Percentiles rank a stretch among this genome's conserved stretches.
Conservation (phyloP, 495 filamentous ascomycete species). For the Friedmanniomyces simplex region DNA sequence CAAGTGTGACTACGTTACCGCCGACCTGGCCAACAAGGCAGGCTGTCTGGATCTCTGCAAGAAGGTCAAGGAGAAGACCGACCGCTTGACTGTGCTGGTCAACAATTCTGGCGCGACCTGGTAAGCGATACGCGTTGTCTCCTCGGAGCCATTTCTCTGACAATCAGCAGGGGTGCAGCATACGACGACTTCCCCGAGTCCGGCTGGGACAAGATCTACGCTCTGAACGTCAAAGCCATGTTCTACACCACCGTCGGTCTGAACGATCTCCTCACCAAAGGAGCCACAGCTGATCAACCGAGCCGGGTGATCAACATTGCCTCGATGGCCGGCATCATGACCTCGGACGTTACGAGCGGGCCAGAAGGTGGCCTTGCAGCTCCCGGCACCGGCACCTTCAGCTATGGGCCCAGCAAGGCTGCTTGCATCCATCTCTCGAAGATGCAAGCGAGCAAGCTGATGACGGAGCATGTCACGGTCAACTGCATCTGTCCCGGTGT, state of each 20-base stretch:
- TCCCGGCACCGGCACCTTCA: slow-evolving; percentile 28
- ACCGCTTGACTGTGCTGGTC: slow-evolving; percentile 26
- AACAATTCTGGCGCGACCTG: slow-evolving; percentile 30
- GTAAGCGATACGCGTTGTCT: background rate
- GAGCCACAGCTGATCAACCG: slow-evolving; percentile 24
- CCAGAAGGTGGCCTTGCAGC: slow-evolving; percentile 24
- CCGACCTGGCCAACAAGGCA: slow-evolving; percentile 27
- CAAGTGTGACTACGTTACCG: slow-evolving; percentile 26
- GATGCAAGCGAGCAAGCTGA: slow-evolving; percentile 31
- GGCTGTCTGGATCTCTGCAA: slow-evolving; percentile 22
- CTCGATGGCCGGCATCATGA: slow-evolving; percentile 30
- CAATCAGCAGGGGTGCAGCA: slow-evolving; percentile 20
- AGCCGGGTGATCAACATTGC: slow-evolving; percentile 30
- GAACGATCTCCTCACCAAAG: slow-evolving; percentile 25
- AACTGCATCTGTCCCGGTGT: slow-evolving; percentile 32
- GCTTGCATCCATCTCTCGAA: slow-evolving; percentile 31
- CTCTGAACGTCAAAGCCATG: slow-evolving; percentile 30
- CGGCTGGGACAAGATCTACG: slow-evolving; percentile 31
- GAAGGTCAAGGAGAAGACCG: slow-evolving; percentile 26
- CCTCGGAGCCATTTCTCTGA: background rate
- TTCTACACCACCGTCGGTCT: slow-evolving; percentile 28
- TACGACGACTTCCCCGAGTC: slow-evolving; percentile 31
- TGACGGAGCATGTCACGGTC: slow-evolving; percentile 28
- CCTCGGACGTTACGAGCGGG: slow-evolving; percentile 27
- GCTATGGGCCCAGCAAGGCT: slow-evolving; percentile 30